phyloP scores from a whole-genome alignment of 2,329 filamentous ascomycete genomes.

The Colletotrichum musicola region DNA sequence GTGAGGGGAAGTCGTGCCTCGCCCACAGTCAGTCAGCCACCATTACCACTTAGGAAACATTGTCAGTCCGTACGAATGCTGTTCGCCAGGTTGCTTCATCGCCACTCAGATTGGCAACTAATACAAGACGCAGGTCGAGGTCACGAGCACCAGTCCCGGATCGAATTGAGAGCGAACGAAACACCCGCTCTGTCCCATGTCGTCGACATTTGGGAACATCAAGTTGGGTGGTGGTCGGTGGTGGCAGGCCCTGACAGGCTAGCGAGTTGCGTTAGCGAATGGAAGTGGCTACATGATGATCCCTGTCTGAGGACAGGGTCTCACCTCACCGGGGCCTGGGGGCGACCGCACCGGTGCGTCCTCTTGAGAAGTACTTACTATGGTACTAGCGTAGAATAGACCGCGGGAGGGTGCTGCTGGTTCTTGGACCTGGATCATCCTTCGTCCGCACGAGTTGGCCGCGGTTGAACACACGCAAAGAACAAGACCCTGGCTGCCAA shows the following conservation, averaged over 20 bases:
- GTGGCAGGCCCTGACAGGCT: conserved; percentile 24
- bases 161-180: neutral
- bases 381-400: too few relatives aligned
- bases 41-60: neutral
- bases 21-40: neutral
- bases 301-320: conserved; percentile 38
- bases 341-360: conserved; percentile 18
- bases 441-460: conserved; percentile 23
- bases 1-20: conserved; percentile 1
- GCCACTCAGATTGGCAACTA: too few relatives aligned
- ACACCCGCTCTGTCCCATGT: conserved; percentile 10
- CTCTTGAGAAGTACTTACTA: too few relatives aligned
- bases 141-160: neutral
- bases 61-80: too few relatives aligned
- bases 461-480: conserved; percentile 23
- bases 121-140: neutral
- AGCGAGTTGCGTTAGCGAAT: conserved; percentile 32
- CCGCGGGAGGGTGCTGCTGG: conserved; percentile 19
- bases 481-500: conserved; percentile 4
- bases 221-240: conserved; percentile 23
- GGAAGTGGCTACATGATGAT: conserved; percentile 29
- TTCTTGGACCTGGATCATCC: conserved; percentile 37
- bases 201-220: conserved; percentile 14
- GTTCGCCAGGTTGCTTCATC: too few relatives aligned
- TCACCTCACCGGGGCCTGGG: conserved; percentile 25